Evolutionary conservation across 805 yeast species (phyloP).

Genomic region (Cyberlindnera xishuangbannaensis): DNA sequence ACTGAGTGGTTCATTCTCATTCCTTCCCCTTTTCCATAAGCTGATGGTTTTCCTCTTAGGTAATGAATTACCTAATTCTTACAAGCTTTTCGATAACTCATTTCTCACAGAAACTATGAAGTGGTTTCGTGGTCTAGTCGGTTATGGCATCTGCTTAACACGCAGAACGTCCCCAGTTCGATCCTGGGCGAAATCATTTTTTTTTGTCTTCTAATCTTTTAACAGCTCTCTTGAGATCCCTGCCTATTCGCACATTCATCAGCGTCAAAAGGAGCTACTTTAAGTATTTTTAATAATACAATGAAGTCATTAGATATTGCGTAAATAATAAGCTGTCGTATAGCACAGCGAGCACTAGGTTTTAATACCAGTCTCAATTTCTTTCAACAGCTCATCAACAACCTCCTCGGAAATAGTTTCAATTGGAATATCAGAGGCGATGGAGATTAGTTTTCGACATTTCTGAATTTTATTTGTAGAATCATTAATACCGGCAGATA

Average conservation of each 20-base stretch:
- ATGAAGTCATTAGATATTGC: no score
- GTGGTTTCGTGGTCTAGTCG: constrained; percentile 98
- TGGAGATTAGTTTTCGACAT: constrained; percentile 61
- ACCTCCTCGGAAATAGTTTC: constrained; percentile 65
- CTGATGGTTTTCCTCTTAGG: no score
- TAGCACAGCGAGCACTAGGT: no score
- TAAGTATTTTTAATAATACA: not conserved
- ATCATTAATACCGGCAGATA: constrained; percentile 26
- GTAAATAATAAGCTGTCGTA: no score
- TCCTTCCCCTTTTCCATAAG: no score
- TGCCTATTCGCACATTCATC: no score
- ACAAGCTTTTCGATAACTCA: no score
- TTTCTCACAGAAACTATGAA: no score
- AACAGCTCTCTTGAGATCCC: not conserved
- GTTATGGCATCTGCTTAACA: constrained; percentile 99
- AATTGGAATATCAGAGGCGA: constrained; percentile 61
- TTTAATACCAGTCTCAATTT: no score
- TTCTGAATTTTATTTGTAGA: constrained; percentile 51
- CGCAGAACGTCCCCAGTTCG: constrained; percentile 99
- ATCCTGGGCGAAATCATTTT: constrained; percentile 97
- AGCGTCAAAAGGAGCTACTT: no score
- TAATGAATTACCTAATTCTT: no score
- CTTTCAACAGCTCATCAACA: constrained; percentile 51
- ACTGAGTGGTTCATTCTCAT: no score
- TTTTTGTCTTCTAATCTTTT: constrained; percentile 3